These are phyloP conservation scores for Micractinium conductrix DNA, from an alignment of 139 green algal species.

Conservation along the genomic window DNA sequence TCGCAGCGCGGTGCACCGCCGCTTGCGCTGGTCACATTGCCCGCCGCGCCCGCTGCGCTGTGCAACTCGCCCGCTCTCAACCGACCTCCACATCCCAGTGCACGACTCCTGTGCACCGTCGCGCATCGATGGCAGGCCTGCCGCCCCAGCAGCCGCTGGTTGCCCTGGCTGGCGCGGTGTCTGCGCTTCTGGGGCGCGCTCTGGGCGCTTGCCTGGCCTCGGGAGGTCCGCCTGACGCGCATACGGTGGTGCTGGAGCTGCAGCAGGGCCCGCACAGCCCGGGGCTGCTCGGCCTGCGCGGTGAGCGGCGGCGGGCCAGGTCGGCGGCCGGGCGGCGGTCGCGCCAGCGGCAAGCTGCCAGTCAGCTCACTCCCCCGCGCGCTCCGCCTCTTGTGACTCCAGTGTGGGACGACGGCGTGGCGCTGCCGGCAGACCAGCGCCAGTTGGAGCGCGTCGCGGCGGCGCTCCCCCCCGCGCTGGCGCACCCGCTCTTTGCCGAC, in stretches of 20 bases:
- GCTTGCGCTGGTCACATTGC: too few species aligned
- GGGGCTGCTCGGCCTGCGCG: not conserved
- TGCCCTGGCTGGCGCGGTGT: not conserved
- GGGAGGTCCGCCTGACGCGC: not conserved
- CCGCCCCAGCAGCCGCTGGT: not conserved
- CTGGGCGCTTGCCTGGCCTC: constrained; percentile 14
- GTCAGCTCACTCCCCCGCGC: too few species aligned
- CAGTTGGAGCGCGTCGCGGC: not conserved
- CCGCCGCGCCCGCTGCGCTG: too few species aligned
- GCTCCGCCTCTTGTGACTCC: not conserved
- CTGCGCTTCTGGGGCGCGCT: not conserved
- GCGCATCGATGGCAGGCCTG: not conserved
- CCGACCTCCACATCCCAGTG: too few species aligned
- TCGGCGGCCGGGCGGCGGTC: not conserved
- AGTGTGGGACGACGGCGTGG: constrained; percentile 26
- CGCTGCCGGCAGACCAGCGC: not conserved
- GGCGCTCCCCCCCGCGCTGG: not conserved
- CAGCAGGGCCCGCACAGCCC: not conserved
- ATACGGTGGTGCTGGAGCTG: constrained; percentile 30
- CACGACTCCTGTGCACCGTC: too few species aligned
- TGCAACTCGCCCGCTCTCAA: too few species aligned
- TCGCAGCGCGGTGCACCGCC: too few species aligned
- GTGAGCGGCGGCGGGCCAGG: not conserved
- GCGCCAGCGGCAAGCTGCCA: not conserved
- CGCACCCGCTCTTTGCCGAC: not conserved